Conservation (phyloP, 2,329 filamentous ascomycete genomes). For the Fusarium sp. region DNA sequence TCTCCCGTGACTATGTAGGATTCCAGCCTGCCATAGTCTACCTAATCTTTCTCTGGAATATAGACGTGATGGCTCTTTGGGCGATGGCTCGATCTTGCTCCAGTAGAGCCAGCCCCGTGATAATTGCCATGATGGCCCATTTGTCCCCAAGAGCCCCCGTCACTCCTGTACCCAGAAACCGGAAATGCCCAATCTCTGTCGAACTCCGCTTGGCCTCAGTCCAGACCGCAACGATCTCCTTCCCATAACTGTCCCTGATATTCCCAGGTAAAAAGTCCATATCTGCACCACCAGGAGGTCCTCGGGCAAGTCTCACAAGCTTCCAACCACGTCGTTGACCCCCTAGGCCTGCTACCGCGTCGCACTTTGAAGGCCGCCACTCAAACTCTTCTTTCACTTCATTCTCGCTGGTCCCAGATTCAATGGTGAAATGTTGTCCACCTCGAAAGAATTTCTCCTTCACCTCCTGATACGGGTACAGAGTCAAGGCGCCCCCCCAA, state of each 20-base stretch:
- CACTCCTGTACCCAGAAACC: constrained; percentile 38
- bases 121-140: constrained; percentile 43
- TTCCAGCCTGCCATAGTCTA: not conserved
- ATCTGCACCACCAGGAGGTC: constrained; percentile 23
- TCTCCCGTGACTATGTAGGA: not conserved
- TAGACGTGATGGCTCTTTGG: not conserved
- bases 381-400: constrained; percentile 39
- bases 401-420: constrained; percentile 28
- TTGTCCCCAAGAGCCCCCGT: constrained; percentile 40
- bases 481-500: constrained; percentile 20
- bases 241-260: constrained; percentile 30
- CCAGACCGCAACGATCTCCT: constrained; percentile 43
- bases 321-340: constrained; percentile 37
- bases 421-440: constrained; percentile 32
- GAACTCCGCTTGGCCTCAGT: constrained; percentile 17
- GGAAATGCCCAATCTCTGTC: constrained; percentile 37
- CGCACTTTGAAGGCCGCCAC: constrained; percentile 36
- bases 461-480: constrained; percentile 12
- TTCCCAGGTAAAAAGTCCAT: constrained; percentile 21
- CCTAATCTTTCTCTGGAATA: not conserved
- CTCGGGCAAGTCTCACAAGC: constrained; percentile 32
- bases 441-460: constrained; percentile 16
- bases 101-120: constrained; percentile 35
- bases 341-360: constrained; percentile 27
- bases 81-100: constrained; percentile 7